Evolutionary conservation across 176 grass and related monocot species (phyloP), one percentile per base, ranked within the genome.

Genomic region (Elaeis guineensis): DNA sequence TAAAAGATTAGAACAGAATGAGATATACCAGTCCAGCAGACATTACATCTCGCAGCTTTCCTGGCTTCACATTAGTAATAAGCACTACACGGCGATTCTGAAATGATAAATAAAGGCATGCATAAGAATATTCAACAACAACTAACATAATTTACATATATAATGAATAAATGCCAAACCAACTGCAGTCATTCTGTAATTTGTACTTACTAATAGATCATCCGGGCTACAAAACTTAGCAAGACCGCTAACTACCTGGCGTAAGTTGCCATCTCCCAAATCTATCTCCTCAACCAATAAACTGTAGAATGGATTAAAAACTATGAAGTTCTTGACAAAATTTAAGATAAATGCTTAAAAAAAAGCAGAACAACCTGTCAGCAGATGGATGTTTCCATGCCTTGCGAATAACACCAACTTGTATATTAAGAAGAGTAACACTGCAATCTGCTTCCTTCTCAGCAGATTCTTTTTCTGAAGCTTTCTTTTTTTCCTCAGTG

Each of bases 281-380:
- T 92, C 87, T 71, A 98, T 98, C 84, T 98, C 93, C 72, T 98
- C 93, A 57, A 92, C 84, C 67, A 98, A 67, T 72, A 98, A 86
- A 69, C 93, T 98, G 73, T 54, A 48, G 26, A 65, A 56, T 24
- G 35, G 6, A 50, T 54, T 57, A 51, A 55, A 44, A 7, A 44
- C 25, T 5, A 24, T 62, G 18, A n/a, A 48, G 8, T 44, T 44
- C 35, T 44, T 3, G 2, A 3, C 35, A 44, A 44, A 44, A 44
- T 44, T 12, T 44, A 6, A 44, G 35, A 44, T 44, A 44, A 44
- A 12, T 44, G 11, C 35, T 64, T 32, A 9, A 63, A 9, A 62
- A 72, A 51, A 62, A 50, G 17, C 61, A 26, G 35, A 54, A 58
- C 14, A 70, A 97, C 93, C 87, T 92, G 73, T 98, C 93, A 83